Base-by-base conservation (phyloP, 768 basidiomycete genomes). In the Tylopilus sp. region DNA sequence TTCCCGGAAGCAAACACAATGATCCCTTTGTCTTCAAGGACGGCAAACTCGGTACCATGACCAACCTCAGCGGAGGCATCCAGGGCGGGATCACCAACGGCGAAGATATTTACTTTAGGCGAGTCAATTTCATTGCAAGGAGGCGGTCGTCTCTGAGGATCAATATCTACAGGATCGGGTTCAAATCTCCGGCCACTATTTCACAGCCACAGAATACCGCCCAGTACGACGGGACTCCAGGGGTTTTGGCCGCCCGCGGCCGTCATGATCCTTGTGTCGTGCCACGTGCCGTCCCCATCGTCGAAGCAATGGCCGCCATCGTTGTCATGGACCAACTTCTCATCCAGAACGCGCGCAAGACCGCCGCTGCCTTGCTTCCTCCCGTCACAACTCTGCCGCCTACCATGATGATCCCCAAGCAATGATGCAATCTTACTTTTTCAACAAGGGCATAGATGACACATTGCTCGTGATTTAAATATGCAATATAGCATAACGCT, bases 151-250 rank as follows among this genome's bases (percentile, higher is more conserved):
- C 12, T 31, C 31, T 65, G 48, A 57, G 51, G 36, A 46, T 49
- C 45, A n/a, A 40, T n/a, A 48, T 20, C 1, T 48, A 38, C 48
- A 97, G 94, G 51, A 79, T 98, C 60, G 95, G 89, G 10, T 99
- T 99, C 82, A 99, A 99, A 74, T 92, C 92, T 17, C 97, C 97
- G 49, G 97, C 97, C 42, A 99, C 97, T 49, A 99, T 99, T 67
- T 90, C 93, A 21, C 93, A 91, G 68, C 75, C 83, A 25, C 97
- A 99, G 71, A 68, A 76, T 43, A 99, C 97, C 22, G 92, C 88
- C 11, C 87, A 90, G 69, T 99, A 99, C 69, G 86, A 97, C 65
- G 97, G 97, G 25, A 89, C 91, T 10, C 75, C 82, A 1, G 97
- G 97, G 22, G 80, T 79, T 35, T 80, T 99, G 47, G 93, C 93